Conservation (phyloP, 306 rosid species). For the Inga laurina region DNA sequence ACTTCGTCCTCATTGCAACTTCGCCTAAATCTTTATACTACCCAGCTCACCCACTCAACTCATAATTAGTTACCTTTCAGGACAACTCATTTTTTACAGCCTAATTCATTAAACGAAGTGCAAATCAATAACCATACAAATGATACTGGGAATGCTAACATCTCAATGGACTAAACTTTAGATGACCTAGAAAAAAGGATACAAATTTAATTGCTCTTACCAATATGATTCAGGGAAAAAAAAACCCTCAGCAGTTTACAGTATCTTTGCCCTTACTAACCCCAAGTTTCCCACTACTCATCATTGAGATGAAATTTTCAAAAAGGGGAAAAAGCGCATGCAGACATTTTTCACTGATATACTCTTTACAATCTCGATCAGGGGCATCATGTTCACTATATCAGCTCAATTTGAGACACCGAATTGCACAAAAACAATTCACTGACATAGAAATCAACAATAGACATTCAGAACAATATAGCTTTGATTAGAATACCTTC, state of each 20-base stretch:
- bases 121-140: background rate
- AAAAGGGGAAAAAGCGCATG: background rate
- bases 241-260: background rate
- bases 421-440: constrained; percentile 8
- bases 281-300: constrained; percentile 14
- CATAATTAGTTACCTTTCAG: background rate
- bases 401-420: constrained; percentile 14
- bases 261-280: background rate
- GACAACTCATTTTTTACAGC: background rate
- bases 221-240: background rate
- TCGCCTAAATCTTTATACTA: background rate
- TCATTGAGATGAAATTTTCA: constrained; percentile 5
- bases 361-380: background rate
- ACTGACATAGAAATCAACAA: background rate
- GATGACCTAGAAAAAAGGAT: background rate
- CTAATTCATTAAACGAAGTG: background rate
- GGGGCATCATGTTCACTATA: background rate
- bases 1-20: background rate
- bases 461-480: background rate
- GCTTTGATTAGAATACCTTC: constrained; percentile 55
- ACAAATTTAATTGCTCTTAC: background rate
- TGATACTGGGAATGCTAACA: constrained; percentile 3
- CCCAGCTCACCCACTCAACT: background rate
- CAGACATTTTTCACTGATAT: constrained; percentile 2
- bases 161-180: constrained; percentile 8